Percentiles rank a stretch among this genome's conserved stretches.
These are phyloP conservation scores for Lactarius sp. DNA, from an alignment of 768 basidiomycete genomes.

Conservation along the genomic window DNA sequence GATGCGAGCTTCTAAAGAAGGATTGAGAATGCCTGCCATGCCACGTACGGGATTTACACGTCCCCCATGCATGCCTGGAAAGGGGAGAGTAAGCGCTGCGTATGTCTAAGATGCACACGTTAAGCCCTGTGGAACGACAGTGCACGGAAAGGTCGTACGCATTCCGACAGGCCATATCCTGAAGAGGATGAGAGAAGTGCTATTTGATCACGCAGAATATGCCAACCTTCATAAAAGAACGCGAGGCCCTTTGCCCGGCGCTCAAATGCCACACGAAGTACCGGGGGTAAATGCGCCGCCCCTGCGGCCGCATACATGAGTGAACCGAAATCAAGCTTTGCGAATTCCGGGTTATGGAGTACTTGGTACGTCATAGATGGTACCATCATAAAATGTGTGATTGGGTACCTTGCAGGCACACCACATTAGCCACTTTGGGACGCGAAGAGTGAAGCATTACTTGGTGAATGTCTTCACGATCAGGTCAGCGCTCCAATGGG, in stretches of 20 bases:
- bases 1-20: constrained; percentile 62
- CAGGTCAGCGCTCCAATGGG: constrained; percentile 52
- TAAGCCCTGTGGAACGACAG: background rate
- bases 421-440: background rate
- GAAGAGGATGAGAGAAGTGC: background rate
- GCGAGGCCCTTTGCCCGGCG: background rate
- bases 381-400: constrained; percentile 14
- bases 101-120: constrained; percentile 17
- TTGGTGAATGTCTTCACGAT: constrained; percentile 52
- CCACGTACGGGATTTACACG: constrained; percentile 32
- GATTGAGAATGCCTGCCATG: constrained; percentile 53
- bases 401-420: constrained; percentile 4
- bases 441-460: constrained; percentile 33
- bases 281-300: constrained; percentile 9
- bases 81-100: constrained; percentile 2
- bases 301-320: background rate
- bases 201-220: background rate
- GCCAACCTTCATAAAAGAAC: constrained; percentile 4
- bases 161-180: constrained; percentile 23
- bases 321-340: constrained; percentile 9
- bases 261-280: constrained; percentile 7
- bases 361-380: constrained; percentile 19
- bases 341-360: constrained; percentile 8
- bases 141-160: constrained; percentile 4
- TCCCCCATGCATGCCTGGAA: constrained; percentile 15